phyloP scores from a whole-genome alignment of 2,329 filamentous ascomycete species.

The Talaromyces funiculosus region DNA sequence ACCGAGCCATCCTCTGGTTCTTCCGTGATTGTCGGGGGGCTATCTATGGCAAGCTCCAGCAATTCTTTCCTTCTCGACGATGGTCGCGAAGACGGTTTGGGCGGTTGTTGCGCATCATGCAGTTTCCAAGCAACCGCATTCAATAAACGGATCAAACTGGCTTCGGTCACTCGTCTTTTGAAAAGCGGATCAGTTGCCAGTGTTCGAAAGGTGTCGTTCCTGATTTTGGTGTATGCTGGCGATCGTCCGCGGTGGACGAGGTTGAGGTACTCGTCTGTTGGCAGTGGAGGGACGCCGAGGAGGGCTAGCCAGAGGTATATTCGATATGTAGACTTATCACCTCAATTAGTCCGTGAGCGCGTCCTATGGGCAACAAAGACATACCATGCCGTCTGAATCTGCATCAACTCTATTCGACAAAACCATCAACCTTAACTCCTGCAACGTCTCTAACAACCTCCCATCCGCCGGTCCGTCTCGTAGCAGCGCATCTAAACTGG shows the following conservation, averaged over 20 bases:
- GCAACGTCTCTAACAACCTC: slow-evolving; percentile 46
- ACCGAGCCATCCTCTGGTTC: slow-evolving; percentile 42
- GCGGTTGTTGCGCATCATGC: slow-evolving; percentile 62
- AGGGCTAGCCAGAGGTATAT: slow-evolving; percentile 97
- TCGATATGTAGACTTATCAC: slow-evolving; percentile 72
- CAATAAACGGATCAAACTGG: slow-evolving; percentile 84
- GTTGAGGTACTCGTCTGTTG: slow-evolving; percentile 80
- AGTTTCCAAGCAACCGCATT: slow-evolving; percentile 95
- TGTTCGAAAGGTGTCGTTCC: slow-evolving; percentile 96
- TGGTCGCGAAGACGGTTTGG: slow-evolving; percentile 29
- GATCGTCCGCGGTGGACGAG: slow-evolving; percentile 91
- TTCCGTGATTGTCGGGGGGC: slow-evolving; percentile 34
- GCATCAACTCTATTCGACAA: slow-evolving; percentile 47
- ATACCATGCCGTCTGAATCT: slow-evolving; percentile 50
- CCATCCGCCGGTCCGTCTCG: slow-evolving; percentile 72
- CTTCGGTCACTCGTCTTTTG: slow-evolving; percentile 89
- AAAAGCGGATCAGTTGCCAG: slow-evolving; percentile 96
- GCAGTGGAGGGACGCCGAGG: slow-evolving; percentile 76
- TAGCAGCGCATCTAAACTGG: slow-evolving; percentile 65
- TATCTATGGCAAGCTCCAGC: slow-evolving; percentile 36
- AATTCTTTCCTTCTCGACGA: slow-evolving; percentile 45
- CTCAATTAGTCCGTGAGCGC: neutral
- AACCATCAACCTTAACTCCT: slow-evolving; percentile 46
- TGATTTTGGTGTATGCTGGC: slow-evolving; percentile 92
- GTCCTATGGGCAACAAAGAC: neutral